phyloP scores from a whole-genome alignment of 1,139 yeast species.

The Suhomyces taliae region DNA sequence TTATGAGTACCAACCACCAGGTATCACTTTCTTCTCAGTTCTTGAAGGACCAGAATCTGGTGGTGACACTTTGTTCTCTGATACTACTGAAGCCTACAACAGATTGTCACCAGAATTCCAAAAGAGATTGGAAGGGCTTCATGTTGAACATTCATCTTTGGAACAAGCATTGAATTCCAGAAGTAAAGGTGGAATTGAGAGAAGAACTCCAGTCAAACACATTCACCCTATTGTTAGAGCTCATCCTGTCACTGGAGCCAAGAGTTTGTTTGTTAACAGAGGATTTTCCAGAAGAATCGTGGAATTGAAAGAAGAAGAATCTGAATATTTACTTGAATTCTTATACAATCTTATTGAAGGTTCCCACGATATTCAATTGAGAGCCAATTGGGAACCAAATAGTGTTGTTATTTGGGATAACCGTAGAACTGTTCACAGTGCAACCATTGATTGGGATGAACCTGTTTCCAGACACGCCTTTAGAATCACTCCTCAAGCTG shows the following conservation, averaged over 20 bases:
- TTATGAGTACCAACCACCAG: constrained; percentile 41
- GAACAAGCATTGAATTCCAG: constrained; percentile 29
- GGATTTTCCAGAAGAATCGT: constrained; percentile 54
- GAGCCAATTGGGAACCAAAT: constrained; percentile 58
- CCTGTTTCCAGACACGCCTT: constrained; percentile 45
- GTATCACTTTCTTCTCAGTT: constrained; percentile 36
- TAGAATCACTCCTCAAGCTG: constrained; percentile 46
- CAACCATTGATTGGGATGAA: constrained; percentile 43
- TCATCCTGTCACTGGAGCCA: constrained; percentile 58
- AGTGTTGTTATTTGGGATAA: constrained; percentile 56
- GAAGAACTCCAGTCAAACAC: constrained; percentile 42
- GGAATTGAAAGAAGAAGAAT: constrained; percentile 57
- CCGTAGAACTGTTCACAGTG: constrained; percentile 42
- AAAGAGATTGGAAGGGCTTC: constrained; percentile 24
- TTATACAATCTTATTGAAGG: constrained; percentile 46
- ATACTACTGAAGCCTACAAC: constrained; percentile 27
- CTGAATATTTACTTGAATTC: constrained; percentile 50
- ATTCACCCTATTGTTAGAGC: constrained; percentile 57
- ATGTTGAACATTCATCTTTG: constrained; percentile 25
- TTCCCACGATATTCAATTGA: constrained; percentile 53
- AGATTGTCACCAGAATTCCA: constrained; percentile 27
- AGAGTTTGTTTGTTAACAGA: constrained; percentile 51
- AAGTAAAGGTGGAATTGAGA: constrained; percentile 39
- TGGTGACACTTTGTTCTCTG: constrained; percentile 35
- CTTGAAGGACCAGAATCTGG: constrained; percentile 42